Conservation (phyloP, 2,329 filamentous ascomycete species). For the Ceratocystiopsis brevicomis region DNA sequence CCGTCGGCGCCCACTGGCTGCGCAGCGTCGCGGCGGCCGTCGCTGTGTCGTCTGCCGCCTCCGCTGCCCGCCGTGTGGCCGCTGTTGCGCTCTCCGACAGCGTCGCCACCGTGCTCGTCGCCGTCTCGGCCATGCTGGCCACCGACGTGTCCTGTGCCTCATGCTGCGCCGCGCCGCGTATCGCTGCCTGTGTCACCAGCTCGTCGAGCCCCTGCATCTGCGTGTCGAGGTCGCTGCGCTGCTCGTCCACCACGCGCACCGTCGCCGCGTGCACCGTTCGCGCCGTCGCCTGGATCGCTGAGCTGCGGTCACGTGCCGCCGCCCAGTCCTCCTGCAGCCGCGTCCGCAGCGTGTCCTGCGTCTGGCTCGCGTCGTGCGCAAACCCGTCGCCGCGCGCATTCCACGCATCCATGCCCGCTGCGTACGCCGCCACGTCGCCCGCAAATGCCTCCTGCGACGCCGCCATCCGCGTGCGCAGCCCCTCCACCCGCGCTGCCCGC, state of each 20-base stretch:
- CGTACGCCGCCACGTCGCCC: conserved; percentile 45
- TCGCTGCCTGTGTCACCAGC: conserved; percentile 66
- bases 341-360: conserved; percentile 58
- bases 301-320: conserved; percentile 59
- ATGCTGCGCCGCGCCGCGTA: conserved; percentile 64
- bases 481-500: conserved; percentile 41
- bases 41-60: conserved; percentile 49
- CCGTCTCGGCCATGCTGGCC: conserved; percentile 43
- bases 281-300: conserved; percentile 65
- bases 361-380: conserved; percentile 50
- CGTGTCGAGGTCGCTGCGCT: conserved; percentile 69
- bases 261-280: conserved; percentile 82
- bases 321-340: conserved; percentile 78
- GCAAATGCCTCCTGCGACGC: conserved; percentile 47
- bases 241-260: conserved; percentile 71
- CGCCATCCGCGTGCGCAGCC: conserved; percentile 44
- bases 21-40: conserved; percentile 38
- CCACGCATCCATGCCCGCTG: conserved; percentile 57
- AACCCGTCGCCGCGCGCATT: conserved; percentile 47
- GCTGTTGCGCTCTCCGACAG: conserved; percentile 52
- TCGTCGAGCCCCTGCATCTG: conserved; percentile 84
- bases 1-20: conserved; percentile 42
- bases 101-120: conserved; percentile 53
- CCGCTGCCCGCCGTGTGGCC: conserved; percentile 47
- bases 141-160: conserved; percentile 48